Conservation (phyloP, 1,284 basidiomycete genomes). For the Cerrena zonata region DNA sequence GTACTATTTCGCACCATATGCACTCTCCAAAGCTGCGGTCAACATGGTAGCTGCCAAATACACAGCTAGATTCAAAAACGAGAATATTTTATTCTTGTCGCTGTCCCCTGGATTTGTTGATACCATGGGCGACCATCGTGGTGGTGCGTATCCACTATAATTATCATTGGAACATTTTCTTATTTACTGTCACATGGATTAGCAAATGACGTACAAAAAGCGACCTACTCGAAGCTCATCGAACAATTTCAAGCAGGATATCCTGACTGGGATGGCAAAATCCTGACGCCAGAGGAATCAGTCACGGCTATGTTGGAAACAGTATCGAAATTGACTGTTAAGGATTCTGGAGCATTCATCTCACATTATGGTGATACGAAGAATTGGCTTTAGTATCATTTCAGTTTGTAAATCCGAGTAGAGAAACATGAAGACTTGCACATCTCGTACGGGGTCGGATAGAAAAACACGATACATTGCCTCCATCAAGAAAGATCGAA, state of each 20-base stretch:
- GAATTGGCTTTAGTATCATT: conserved; percentile 7
- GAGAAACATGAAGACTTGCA: no score
- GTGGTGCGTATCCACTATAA: neutral
- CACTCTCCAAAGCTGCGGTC: conserved; percentile 33
- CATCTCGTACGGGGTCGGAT: no score
- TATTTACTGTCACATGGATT: conserved; percentile 4
- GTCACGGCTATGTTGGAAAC: conserved; percentile 27
- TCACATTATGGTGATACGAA: conserved; percentile 33
- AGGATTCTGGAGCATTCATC: conserved; percentile 31
- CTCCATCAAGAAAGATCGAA: no score
- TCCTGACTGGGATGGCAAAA: conserved; percentile 25
- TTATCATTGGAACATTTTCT: neutral
- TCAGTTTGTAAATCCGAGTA: no score
- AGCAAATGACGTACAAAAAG: no score
- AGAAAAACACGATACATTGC: no score
- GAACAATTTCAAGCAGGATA: conserved; percentile 17
- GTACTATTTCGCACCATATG: conserved; percentile 23
- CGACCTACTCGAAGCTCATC: conserved; percentile 15
- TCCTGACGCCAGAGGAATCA: conserved; percentile 28
- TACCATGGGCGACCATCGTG: conserved; percentile 16
- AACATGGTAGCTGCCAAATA: conserved; percentile 37
- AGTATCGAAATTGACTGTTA: conserved; percentile 22
- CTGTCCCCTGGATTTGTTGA: conserved; percentile 34
- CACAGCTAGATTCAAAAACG: conserved; percentile 27
- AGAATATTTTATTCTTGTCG: conserved; percentile 33